Evolutionary conservation across 148 eudicot species (phyloP), one percentile per base, ranked within the genome.

Genomic region (Silene latifolia): DNA sequence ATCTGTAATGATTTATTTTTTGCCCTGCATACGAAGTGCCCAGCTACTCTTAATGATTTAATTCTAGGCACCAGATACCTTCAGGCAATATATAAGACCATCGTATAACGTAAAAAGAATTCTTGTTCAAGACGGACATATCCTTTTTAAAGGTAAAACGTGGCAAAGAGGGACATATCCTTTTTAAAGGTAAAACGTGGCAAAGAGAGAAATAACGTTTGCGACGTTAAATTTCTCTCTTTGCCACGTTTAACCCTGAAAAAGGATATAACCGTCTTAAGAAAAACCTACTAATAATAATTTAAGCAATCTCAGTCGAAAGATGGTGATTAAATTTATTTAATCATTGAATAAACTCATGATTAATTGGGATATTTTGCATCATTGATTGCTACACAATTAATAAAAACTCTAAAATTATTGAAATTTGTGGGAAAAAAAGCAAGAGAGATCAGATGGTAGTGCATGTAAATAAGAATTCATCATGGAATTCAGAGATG

Each of bases 251-350:
- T 32, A 4, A 32, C 35, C 4, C 0, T 32, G 5, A 32, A 32
- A 32, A 32, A 32, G 5, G 5, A 2, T 32, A 32, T 32, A 32
- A 32, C 35, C 4, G 35, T 32, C 35, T 32, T 32, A 32, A 32
- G 35, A 4, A 32, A 32, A 2, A 27, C 29, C 29, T 1, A 27
- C 29, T 64, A n/a, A 58, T 0, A 58, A 58, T 18, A 58, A 18
- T n/a, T n/a, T n/a, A 19, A 61, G 83, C 83, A 80, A 76, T 76
- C 83, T 80, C 83, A 80, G 80, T 72, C 83, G 83, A 80, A 80
- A 80, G 83, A 80, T 80, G 80, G 83, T 80, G 80, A 80, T 58
- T 29, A 6, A 18, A 47, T 14, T 46, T 15, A 1, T 19, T 29
- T 76, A 60, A 80, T 80, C 83, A 80, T 48, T 80, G 83, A 32